Evolutionary conservation across 345 rosid species (phyloP).

Genomic region (Mercurialis annua): DNA sequence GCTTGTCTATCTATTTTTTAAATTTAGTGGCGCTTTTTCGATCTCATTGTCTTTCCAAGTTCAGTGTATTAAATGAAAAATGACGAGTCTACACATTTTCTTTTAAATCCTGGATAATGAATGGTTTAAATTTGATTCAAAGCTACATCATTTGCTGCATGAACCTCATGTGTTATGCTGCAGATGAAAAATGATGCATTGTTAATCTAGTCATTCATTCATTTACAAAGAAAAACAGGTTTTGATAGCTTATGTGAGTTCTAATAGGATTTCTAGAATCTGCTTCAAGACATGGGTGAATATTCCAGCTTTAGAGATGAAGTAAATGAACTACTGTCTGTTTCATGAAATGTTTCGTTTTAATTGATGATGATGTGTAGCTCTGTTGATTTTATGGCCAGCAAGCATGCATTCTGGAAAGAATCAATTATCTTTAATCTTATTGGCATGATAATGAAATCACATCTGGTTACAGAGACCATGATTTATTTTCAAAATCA

Average conservation of each 20-base stretch:
- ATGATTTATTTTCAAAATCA: not conserved
- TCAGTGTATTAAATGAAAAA: slow-evolving; percentile 2
- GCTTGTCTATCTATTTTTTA: slow-evolving; percentile 5
- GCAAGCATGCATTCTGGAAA: not conserved
- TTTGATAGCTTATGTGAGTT: not conserved
- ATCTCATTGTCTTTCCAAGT: slow-evolving; percentile 1
- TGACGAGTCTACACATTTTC: not conserved
- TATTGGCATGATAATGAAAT: not conserved
- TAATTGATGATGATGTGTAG: not conserved
- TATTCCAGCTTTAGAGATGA: not conserved
- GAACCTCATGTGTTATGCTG: not conserved
- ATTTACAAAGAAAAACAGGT: not conserved
- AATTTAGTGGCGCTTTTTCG: slow-evolving; percentile 6
- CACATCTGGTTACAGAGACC: not conserved
- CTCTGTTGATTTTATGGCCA: not conserved
- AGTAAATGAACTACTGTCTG: not conserved
- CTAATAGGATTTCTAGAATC: not conserved
- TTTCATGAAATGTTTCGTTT: not conserved
- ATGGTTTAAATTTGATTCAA: not conserved
- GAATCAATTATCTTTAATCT: not conserved
- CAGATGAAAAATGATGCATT: not conserved
- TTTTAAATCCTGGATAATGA: not conserved
- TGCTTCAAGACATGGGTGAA: not conserved
- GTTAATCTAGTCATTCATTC: not conserved
- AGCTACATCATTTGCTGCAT: not conserved